Base-by-base conservation (phyloP, 1,284 basidiomycete species). In the Xerocomus minutiporus region DNA sequence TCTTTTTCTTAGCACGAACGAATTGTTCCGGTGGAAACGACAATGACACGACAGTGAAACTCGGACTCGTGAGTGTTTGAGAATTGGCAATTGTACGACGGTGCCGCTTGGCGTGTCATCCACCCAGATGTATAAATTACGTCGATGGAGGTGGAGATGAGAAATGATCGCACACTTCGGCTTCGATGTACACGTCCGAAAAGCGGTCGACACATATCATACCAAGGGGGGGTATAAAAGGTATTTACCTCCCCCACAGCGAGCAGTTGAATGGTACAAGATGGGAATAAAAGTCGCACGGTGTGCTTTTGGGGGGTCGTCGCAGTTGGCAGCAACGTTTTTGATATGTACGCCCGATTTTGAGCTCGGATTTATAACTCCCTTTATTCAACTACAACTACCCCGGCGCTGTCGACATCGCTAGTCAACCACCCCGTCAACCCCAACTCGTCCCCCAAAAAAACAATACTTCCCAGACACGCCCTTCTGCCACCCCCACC, bases 341-440 rank as follows among this genome's bases (percentile, higher is more conserved):
- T 65, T 65, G 63, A 65, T 65, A 65, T 53, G 29, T 55, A 64
- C 64, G 50, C 58, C 65, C 56, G 65, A 61, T 65, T 65, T 65
- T 66, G 63, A 62, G 57, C 57, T 64, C 35, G 65, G 57, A 59
- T 67, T 65, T 67, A 64, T 62, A 67, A 63, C 63, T 57, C 55
- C 43, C 53, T 55, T 57, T 61, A 65, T 56, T 53, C 55, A 25
- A 4, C 50, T 49, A 52, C 53, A 54, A 55, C 57, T 46, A 15
- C 42, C 43, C 49, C 53, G 56, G 56, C 59, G 41, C 49, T 34
- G 43, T 51, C 51, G 32, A 20, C 31, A 7, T 6, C 12, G 23
- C 11, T 40, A 26, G 13, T 9, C 28, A 17, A 29, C 46, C 1
- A 8, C 38, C 51, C 56, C 44, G 35, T 1, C 52, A 23, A 43